Evolutionary conservation across 139 green algal genomes (phyloP), one percentile per base, ranked within the genome.

Genomic region (Diplosphaera chodatii): DNA sequence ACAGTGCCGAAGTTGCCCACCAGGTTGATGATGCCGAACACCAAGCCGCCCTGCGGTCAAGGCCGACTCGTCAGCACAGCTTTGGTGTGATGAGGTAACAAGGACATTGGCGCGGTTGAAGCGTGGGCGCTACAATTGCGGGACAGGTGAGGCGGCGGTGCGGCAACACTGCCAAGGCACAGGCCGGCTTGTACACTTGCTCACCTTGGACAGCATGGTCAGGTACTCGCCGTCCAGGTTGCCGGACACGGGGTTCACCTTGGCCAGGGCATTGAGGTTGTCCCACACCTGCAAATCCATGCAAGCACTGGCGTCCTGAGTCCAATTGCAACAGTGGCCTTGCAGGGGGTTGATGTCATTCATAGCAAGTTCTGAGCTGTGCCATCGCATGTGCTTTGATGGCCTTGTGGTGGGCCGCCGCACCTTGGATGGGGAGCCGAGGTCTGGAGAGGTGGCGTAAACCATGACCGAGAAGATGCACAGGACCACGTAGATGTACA

Each of bases 11-110:
- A 96, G 86, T 93, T 94, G 70, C 92, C 92, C 63, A 55, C 68
- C 59, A 65, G 27, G 85, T 98, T 98, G 87, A 98, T 98, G 76
- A 98, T 89, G 37, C 93, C 93, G 64, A 98, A 98, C 79, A 97
- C 87, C 64, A 98, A 63, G 55, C 93, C 93, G 23, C 84, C 84
- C 67, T 59, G 48, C 48, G 48, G n/a, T n/a, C n/a, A n/a, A n/a
- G n/a, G n/a, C n/a, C n/a, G n/a, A n/a, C n/a, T n/a, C n/a, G n/a
- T n/a, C n/a, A n/a, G n/a, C n/a, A n/a, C n/a, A n/a, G n/a, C n/a
- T n/a, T n/a, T n/a, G n/a, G n/a, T n/a, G n/a, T n/a, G n/a, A n/a
- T n/a, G n/a, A n/a, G n/a, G n/a, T n/a, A n/a, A n/a, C n/a, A n/a
- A n/a, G n/a, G n/a, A n/a, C n/a, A n/a, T n/a, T n/a, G n/a, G n/a